Evolutionary conservation across 768 basidiomycete genomes (phyloP), one percentile per base, ranked within the genome.

Genomic region (Tulasnella calospora): DNA sequence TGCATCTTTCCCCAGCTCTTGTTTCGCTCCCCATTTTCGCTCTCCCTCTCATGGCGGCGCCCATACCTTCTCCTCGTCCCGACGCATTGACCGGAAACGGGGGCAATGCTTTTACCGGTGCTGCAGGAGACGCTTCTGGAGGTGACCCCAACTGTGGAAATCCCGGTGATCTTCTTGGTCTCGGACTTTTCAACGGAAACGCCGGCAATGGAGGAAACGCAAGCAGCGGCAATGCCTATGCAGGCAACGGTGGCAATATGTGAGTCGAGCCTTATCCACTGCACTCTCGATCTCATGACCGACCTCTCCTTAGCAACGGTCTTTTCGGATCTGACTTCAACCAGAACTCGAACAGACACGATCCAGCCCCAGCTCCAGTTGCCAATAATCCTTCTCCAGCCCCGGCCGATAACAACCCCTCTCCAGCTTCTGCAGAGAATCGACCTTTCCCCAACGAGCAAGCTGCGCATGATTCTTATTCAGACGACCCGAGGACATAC

Each of bases 21-120:
- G 77, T 78, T 27, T 67, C 76, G 7, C 77, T 71, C 44, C 77
- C 69, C 77, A 71, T 78, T 70, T 46, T 78, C 69, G 71, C 67
- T 40, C 70, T 78, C 27, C 77, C 71, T 61, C 30, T 61, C 17
- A 78, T 78, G 70, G 33, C 77, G 17, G 55, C 55, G 23, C 74
- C 74, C 23, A 77, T 77, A 6, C 61, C 67, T n/a, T 69, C 55
- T 47, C 76, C 76, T 77, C 70, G 69, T 33, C 51, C 74, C 74
- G 74, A 75, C 36, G 46, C 35, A 17, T 72, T 40, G 21, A 55
- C 35, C 36, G 74, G 74, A 40, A 55, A 46, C 41, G 74, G 74
- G 13, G 74, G 74, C 3, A 75, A 55, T 36, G 74, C 74, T 47
- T 75, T 9, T 33, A 41, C 74, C 27, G 74, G 74, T 30, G 30